phyloP scores from a whole-genome alignment of 192 early-diverging fungal species.

The Coemansia sp. region DNA sequence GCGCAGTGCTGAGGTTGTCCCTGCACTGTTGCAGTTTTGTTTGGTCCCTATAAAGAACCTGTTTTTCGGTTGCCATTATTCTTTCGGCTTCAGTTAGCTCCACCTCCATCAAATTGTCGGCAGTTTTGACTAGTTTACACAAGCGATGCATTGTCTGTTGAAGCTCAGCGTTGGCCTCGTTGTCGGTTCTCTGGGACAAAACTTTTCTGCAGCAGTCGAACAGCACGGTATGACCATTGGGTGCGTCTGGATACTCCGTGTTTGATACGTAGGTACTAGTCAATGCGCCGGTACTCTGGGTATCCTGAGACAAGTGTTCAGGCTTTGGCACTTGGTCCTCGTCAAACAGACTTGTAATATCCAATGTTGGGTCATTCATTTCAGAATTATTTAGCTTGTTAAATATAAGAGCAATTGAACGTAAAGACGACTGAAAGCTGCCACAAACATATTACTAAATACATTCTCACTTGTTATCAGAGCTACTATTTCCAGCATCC shows the following conservation, averaged over 20 bases:
- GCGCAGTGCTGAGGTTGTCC: neutral
- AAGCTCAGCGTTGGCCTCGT: neutral
- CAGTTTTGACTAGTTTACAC: neutral
- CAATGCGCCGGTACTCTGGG: neutral
- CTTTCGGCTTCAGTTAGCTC: neutral
- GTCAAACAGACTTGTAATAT: neutral
- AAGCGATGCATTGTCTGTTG: neutral
- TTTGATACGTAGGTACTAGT: neutral
- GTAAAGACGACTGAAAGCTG: too few relatives aligned
- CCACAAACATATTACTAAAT: too few relatives aligned
- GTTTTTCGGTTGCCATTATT: neutral
- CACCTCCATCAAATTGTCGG: neutral
- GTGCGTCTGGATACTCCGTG: neutral
- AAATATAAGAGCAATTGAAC: too few relatives aligned
- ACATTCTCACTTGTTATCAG: too few relatives aligned
- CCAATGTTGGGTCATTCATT: too few relatives aligned
- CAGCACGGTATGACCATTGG: neutral
- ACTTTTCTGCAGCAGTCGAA: conserved; percentile 1
- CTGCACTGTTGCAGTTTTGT: neutral
- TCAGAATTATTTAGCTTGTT: too few relatives aligned
- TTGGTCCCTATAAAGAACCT: neutral
- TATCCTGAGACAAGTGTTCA: neutral
- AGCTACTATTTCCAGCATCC: too few relatives aligned
- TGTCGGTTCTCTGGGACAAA: neutral
- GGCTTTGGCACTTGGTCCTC: neutral